Evolutionary conservation across 1,284 basidiomycete genomes (phyloP), one percentile per base, ranked within the genome.

Genomic region (Earliella scabrosa): DNA sequence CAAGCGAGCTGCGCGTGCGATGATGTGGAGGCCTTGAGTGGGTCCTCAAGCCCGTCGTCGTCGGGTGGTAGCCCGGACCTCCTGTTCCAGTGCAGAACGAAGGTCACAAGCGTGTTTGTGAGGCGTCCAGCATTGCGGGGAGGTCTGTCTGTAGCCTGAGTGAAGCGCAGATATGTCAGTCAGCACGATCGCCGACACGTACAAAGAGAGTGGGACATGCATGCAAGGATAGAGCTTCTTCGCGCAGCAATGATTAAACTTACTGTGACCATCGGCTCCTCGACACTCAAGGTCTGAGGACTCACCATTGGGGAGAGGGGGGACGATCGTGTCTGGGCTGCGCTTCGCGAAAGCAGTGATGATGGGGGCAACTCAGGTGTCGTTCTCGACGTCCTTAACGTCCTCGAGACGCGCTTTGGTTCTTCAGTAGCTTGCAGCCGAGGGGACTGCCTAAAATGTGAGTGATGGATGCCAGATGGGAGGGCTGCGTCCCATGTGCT

Each of bases 221-320:
- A n/a, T n/a, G n/a, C n/a, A n/a, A n/a, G 36, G 10, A 26, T 18
- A 24, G 8, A 39, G 24, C 27, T 16, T 20, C 34, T 11, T n/a
- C 11, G 21, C 29, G n/a, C 4, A 11, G 38, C 5, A 16, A 20
- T n/a, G 11, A 10, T 13, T 10, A 13, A 16, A 53, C 54, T 50
- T 43, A 60, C 59, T 41, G 59, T 60, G 31, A 57, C 52, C 26
- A 52, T 36, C n/a, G 21, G n/a, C 45, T 60, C 59, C 39, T 57
- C 59, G 20, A 60, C 35, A 11, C 55, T 16, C 21, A 60, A 53
- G 56, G 3, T 50, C 50, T 8, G 43, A 41, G 18, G 50, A 46
- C 14, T 58, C 21, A 36, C 51, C 56, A 27, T 52, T 18, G 56
- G 51, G 1, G n/a, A n/a, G n/a, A n/a, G n/a, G n/a, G n/a, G n/a